phyloP scores from a whole-genome alignment of 139 green algal genomes.

The Coelastrella sp. region DNA sequence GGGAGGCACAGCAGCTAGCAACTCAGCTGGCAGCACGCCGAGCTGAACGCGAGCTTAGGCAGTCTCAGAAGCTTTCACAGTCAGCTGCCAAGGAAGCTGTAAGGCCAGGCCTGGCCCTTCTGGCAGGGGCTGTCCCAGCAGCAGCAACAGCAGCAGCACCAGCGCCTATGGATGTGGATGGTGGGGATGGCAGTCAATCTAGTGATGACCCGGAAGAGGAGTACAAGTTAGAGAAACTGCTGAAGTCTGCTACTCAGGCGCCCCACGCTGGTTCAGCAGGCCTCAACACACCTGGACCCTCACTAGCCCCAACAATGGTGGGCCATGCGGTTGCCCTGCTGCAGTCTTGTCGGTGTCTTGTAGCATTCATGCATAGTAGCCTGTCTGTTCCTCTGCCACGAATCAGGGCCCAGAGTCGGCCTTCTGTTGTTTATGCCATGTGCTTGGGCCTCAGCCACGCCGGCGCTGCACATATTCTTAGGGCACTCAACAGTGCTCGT shows the following conservation, averaged over 20 bases:
- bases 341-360: too few relatives aligned
- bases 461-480: too few relatives aligned
- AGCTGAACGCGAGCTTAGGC: too few relatives aligned
- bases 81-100: not conserved
- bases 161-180: not conserved
- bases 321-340: not conserved
- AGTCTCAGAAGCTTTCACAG: not conserved
- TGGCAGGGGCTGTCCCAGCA: constrained; percentile 12
- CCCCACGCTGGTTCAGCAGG: not conserved
- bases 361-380: too few relatives aligned
- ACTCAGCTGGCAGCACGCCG: not conserved
- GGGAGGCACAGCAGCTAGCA: not conserved
- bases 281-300: not conserved
- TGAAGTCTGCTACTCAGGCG: not conserved
- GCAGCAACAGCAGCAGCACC: constrained; percentile 25
- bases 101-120: not conserved
- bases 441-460: too few relatives aligned
- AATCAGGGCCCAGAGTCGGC: too few relatives aligned
- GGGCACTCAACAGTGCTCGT: too few relatives aligned
- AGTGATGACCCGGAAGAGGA: constrained; percentile 16
- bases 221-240: constrained; percentile 11
- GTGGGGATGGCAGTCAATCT: not conserved
- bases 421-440: too few relatives aligned
- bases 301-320: not conserved
- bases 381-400: too few relatives aligned